Evolutionary conservation across 768 basidiomycete genomes (phyloP).

Genomic region (Mycena floridula): DNA sequence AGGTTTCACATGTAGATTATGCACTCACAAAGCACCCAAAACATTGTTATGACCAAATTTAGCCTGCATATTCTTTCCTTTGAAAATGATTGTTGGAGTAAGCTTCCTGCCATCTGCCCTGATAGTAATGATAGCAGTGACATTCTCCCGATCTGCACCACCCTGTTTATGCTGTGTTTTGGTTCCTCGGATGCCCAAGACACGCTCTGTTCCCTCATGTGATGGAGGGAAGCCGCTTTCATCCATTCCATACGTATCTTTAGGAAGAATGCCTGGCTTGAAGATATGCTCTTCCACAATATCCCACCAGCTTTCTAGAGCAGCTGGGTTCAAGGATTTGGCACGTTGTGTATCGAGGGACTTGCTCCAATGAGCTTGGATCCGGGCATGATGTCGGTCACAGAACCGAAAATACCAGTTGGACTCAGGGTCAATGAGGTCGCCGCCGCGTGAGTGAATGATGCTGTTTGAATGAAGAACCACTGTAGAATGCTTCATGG

Average conservation of each 20-base stretch:
- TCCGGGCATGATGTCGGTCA: constrained; percentile 16
- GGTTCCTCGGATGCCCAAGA: constrained; percentile 17
- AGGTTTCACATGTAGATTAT: not conserved
- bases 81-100: constrained; percentile 10
- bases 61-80: constrained; percentile 9
- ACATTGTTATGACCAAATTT: constrained; percentile 11
- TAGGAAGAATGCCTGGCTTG: constrained; percentile 12
- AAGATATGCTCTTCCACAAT: constrained; percentile 21
- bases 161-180: constrained; percentile 26
- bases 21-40: constrained; percentile 9
- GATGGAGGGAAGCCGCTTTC: constrained; percentile 24
- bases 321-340: constrained; percentile 20
- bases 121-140: constrained; percentile 16
- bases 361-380: constrained; percentile 25
- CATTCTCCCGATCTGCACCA: constrained; percentile 19
- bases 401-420: constrained; percentile 20
- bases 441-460: constrained; percentile 2
- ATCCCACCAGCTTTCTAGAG: constrained; percentile 24
- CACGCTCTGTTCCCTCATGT: constrained; percentile 17
- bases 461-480: constrained; percentile 13
- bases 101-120: constrained; percentile 10
- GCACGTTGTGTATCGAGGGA: constrained; percentile 25
- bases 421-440: constrained; percentile 8
- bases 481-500: constrained; percentile 5
- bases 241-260: constrained; percentile 27